Evolutionary conservation across 768 basidiomycete genomes (phyloP), one percentile per base, ranked within the genome.

Genomic region (Rhizopogon vinicolor): DNA sequence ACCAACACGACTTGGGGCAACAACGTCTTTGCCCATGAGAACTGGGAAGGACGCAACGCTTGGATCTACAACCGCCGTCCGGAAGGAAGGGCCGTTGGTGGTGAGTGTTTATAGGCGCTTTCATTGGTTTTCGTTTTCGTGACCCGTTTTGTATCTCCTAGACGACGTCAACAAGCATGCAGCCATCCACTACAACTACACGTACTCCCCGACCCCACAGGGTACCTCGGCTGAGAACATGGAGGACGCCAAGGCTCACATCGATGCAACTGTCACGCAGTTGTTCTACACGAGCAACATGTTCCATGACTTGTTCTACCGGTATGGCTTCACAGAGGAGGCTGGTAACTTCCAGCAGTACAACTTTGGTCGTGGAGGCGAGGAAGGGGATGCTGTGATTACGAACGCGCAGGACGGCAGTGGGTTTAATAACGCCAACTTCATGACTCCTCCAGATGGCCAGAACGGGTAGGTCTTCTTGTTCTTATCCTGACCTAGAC

Each of bases 281-380:
- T 77, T 96, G 29, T 98, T 95, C 78, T 93, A 92, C 72, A 92
- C 90, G 31, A 74, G 75, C 62, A 93, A 93, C 73, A 68, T 88
- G 75, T 78, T 87, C 5, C 91, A 93, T 63, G 91, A 93, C 68
- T 73, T 92, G 50, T 90, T 83, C 75, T 93, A 93, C 68, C 80
- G 88, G 72, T 82, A 93, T 59, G 96, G 96, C 18, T 99, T 99
- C 71, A 89, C 90, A 65, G 95, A 98, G 70, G 77, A 78, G 8
- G 74, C 89, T 2, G 95, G 95, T 13, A 98, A 99, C 80, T 99
- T 98, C 87, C 96, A 99, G 72, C 92, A 94, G 64, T 82, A 91
- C 80, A 98, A 98, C 83, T 96, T 95, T 63, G 94, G 86, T 1
- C 84, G 86, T 41, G 96, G 95, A 28, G 96, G 96, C 19, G 72